Evolutionary conservation across 257 asterid species (phyloP), one percentile per base, ranked within the genome.

Genomic region (Anisodus acutangulus): DNA sequence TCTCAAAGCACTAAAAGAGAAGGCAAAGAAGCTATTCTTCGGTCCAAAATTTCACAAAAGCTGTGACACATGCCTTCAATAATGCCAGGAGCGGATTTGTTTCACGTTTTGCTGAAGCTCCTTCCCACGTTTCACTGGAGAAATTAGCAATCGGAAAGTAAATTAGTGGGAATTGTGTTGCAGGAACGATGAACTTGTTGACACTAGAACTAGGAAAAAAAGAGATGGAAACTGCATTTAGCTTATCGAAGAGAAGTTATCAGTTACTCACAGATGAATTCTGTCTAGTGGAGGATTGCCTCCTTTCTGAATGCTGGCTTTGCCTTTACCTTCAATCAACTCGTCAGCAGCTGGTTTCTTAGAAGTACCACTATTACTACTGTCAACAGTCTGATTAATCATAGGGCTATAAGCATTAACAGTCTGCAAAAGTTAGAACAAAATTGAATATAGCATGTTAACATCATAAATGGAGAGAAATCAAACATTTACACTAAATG

Each of bases 21-120:
- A 83, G 49, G 9, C 35, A 2, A 9, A 67, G 22, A 63, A 67
- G 64, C 67, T 83, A 66, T 88, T 86, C 93, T 83, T 91, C 94
- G 7, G 91, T 92, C 93, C 91, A 90, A 82, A 94, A 92, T 89
- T 90, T 95, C 86, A 90, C 89, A 31, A 95, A 85, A 12, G 97
- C 93, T 47, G 90, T 78, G 67, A 92, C 72, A 16, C 93, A 83
- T 41, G 94, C 90, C 88, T 90, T 87, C 12, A 94, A 86, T 12
- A 92, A 85, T 63, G 94, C 91, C 83, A 93, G 54, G 70, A 93
- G 83, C 0, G 93, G 89, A 82, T 91, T 90, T 54, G 43, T 84
- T 83, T 92, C 95, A 8, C 81, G 90, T 55, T 13, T 88, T 80
- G 86, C 85, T 11, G 94, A 87, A 43, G 88, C 54, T 39, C 84